phyloP scores from a whole-genome alignment of 306 rosid genomes.

The Astragalus membranaceus region DNA sequence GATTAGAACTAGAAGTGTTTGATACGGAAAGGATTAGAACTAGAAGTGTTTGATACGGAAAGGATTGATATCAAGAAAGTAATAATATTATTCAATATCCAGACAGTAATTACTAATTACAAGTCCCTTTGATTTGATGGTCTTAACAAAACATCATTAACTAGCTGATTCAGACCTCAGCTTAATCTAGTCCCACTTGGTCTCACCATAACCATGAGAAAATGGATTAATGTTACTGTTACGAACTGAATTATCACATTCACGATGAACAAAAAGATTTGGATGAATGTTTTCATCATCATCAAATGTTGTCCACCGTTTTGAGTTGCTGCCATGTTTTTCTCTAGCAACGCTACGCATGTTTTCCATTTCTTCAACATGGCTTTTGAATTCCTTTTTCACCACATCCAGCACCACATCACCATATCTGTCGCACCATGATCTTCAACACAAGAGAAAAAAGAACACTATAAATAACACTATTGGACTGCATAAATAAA shows the following conservation, averaged over 20 bases:
- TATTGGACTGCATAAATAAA: background rate
- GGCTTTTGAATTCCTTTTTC: slow-evolving; percentile 78
- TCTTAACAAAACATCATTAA: background rate
- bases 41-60: background rate
- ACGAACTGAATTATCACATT: slow-evolving; percentile 15
- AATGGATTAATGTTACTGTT: slow-evolving; percentile 45
- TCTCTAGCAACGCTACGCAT: slow-evolving; percentile 47
- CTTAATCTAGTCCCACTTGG: slow-evolving; percentile 9
- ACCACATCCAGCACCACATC: slow-evolving; percentile 73
- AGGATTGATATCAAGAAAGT: background rate
- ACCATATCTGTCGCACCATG: slow-evolving; percentile 71
- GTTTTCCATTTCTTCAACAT: slow-evolving; percentile 72
- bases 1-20: background rate
- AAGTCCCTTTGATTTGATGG: background rate
- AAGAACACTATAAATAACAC: background rate
- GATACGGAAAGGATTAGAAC: background rate
- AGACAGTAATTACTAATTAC: slow-evolving; percentile 11
- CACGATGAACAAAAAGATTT: slow-evolving; percentile 41
- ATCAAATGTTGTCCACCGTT: slow-evolving; percentile 66
- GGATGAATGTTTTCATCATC: slow-evolving; percentile 79
- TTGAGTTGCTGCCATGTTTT: slow-evolving; percentile 48
- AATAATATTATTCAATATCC: background rate
- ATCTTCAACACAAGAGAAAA: slow-evolving; percentile 28
- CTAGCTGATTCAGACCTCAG: slow-evolving; percentile 41
- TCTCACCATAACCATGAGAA: slow-evolving; percentile 24